Evolutionary conservation across 2,329 filamentous ascomycete species (phyloP).

Genomic region (Tolypocladium ophioglossoides): DNA sequence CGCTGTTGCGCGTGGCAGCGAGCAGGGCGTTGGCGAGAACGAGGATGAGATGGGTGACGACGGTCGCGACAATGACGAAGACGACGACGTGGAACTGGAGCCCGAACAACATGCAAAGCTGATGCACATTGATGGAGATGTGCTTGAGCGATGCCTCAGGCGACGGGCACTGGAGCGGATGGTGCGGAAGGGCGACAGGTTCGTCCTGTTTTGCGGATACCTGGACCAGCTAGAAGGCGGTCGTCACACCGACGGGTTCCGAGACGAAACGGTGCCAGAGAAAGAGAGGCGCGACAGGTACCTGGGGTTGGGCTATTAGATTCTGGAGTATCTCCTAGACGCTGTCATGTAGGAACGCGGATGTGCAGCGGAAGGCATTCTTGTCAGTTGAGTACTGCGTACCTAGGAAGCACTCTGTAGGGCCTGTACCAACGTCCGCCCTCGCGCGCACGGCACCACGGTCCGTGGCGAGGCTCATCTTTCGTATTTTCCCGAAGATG

Average conservation of each 20-base stretch:
- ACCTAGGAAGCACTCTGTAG: too few species aligned
- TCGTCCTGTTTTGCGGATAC: conserved; percentile 34
- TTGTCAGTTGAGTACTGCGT: neutral
- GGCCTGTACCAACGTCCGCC: neutral
- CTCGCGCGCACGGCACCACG: neutral
- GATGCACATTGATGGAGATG: conserved; percentile 59
- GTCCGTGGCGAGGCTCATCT: neutral
- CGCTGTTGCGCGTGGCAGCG: neutral
- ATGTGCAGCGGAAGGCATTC: too few species aligned
- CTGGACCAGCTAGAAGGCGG: conserved; percentile 39
- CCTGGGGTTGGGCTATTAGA: conserved; percentile 39
- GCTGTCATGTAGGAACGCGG: conserved; percentile 34
- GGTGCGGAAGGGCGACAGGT: conserved; percentile 19
- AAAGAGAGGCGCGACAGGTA: conserved; percentile 21
- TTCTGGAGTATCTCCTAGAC: conserved; percentile 42
- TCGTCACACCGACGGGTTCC: conserved; percentile 23
- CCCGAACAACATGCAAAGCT: conserved; percentile 30
- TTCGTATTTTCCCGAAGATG: neutral
- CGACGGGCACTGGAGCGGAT: conserved; percentile 33
- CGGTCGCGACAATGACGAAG: conserved; percentile 3
- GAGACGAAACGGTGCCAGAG: conserved; percentile 9
- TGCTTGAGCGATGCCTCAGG: conserved; percentile 45
- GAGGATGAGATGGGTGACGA: conserved; percentile 9
- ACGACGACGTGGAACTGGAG: conserved; percentile 17
- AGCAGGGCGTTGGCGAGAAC: conserved; percentile 6